Base-by-base conservation (phyloP, 2,329 filamentous ascomycete species). In the Canariomyces notabilis region DNA sequence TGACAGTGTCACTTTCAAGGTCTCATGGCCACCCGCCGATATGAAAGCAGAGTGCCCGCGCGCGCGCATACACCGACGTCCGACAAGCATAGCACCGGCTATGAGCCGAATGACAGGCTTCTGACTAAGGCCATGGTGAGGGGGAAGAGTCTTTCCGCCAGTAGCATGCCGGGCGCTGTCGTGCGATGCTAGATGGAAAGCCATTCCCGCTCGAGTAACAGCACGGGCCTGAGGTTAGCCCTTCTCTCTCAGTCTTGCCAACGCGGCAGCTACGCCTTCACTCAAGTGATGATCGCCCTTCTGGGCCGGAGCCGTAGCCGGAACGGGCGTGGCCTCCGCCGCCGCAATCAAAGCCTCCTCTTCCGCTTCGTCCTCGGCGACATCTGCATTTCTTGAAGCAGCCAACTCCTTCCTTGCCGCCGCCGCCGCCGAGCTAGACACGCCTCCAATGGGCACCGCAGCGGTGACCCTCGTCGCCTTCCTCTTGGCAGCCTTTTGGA, bases 401-500 rank as follows among this genome's bases (percentile, higher is more conserved):
- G 18, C 19, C 45, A 19, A 19, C 38, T 4, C 18, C 61, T 14
- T 16, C 15, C 23, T 35, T 33, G 16, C 37, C 6, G 14, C 34
- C 12, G 22, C 37, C 32, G 34, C 29, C 2, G 42, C 11, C n/a
- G n/a, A n/a, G n/a, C n/a, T 55, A 1, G 71, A 66, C 6, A 69
- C 67, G 11, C 63, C 62, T 18, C 68, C 67, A 3, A 69, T 56
- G 5, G 70, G 64, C 9, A 68, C 56, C 5, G 70, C 69, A 44
- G 67, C 63, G 19, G 44, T 56, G n/a, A 54, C 49, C 19, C 53
- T 57, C 46, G 54, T 54, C 16, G 58, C 49, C 22, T 56, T 61
- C 44, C 66, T 59, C 60, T 71, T 87, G n/a, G 76, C 79, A 2
- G 86, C 79, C 59, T 84, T 85, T 57, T 82, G 80, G 5, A 85